Evolutionary conservation across 2,329 filamentous ascomycete species (phyloP).

Genomic region (Arachnomyces sp.): DNA sequence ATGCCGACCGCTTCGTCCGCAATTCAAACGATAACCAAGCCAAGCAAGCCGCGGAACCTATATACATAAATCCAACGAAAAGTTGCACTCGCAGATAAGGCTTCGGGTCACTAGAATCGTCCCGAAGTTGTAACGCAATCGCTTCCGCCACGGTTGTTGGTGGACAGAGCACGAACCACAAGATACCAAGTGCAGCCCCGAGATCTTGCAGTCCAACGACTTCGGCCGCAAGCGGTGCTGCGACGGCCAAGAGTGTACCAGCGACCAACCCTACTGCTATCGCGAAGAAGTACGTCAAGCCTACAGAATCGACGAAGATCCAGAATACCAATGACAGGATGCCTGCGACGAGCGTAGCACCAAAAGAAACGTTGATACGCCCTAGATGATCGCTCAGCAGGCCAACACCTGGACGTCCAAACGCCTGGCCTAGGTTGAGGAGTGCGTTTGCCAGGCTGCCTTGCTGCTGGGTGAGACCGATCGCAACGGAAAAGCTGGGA

Average conservation of each 20-base stretch:
- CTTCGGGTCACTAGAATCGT: background rate
- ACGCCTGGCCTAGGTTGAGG: no score
- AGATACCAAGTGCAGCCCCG: conserved; percentile 1
- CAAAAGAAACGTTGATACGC: no score
- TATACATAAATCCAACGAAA: conserved; percentile 2
- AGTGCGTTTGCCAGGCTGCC: no score
- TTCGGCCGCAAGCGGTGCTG: conserved; percentile 6
- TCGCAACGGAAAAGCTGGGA: no score
- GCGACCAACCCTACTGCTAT: conserved; percentile 5
- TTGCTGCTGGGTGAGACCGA: no score
- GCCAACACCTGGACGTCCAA: no score
- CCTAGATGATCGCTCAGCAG: no score
- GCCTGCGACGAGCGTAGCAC: no score
- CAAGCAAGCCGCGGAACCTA: conserved; percentile 1
- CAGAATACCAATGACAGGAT: conserved; percentile 6
- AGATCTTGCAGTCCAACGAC: conserved; percentile 6
- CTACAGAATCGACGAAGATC: conserved; percentile 2
- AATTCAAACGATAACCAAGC: no score
- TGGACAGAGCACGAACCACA: conserved; percentile 2
- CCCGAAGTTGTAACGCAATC: conserved; percentile 5
- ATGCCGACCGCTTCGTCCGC: no score
- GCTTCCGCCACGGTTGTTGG: conserved; percentile 7
- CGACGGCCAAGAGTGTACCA: conserved; percentile 4
- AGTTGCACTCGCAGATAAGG: conserved; percentile 1
- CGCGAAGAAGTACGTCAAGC: conserved; percentile 6